phyloP scores from a whole-genome alignment of 768 basidiomycete species.

The Polyporus arcularius region DNA sequence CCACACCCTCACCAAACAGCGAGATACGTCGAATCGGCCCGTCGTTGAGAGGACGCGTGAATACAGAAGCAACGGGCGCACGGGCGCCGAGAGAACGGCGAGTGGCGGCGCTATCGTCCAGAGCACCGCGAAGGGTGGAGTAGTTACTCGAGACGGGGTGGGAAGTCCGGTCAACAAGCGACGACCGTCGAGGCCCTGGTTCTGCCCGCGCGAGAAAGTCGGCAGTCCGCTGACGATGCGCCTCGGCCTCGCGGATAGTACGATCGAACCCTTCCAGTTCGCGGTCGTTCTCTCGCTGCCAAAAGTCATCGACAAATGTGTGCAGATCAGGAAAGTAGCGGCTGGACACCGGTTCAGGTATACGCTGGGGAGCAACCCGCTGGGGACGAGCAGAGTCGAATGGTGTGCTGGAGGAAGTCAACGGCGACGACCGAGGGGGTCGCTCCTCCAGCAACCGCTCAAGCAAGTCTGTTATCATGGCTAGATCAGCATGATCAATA shows the following conservation, averaged over 20 bases:
- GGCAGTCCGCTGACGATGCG: slow-evolving; percentile 1
- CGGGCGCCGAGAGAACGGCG: neutral
- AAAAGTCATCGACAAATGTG: neutral
- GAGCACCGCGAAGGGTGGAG: slow-evolving; percentile 15
- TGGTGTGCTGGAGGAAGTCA: neutral
- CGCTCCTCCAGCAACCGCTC: neutral
- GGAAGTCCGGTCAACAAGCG: neutral
- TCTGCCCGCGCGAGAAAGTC: slow-evolving; percentile 7
- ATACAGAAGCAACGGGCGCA: neutral
- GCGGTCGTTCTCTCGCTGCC: neutral
- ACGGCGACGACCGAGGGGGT: neutral
- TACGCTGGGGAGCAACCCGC: neutral
- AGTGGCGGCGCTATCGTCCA: slow-evolving; percentile 5
- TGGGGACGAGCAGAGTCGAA: neutral
- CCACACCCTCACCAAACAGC: too few species aligned
- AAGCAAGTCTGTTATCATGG: neutral
- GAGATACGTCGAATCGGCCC: too few species aligned
- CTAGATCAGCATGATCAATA: neutral
- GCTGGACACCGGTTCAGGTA: neutral
- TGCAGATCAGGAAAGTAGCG: neutral
- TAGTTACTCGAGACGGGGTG: slow-evolving; percentile 3
- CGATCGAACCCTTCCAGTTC: neutral
- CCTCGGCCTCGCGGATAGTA: slow-evolving; percentile 10
- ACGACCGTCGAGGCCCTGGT: neutral
- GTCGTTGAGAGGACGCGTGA: too few species aligned